Evolutionary conservation across 345 rosid genomes (phyloP).

Genomic region (Acer saccharum): DNA sequence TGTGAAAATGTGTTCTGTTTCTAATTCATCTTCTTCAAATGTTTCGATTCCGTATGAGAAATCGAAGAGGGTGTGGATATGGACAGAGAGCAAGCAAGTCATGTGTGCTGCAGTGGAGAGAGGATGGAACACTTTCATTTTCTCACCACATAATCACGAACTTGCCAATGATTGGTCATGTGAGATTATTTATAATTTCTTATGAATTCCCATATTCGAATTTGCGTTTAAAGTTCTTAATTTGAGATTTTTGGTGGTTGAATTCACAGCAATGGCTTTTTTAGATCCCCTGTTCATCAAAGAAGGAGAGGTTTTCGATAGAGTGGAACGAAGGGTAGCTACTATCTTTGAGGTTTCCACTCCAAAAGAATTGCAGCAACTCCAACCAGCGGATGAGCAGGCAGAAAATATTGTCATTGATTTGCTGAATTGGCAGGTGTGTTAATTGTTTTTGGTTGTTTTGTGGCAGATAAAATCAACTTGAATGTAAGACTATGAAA

Average conservation of each 20-base stretch:
- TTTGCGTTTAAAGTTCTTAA: slow-evolving; percentile 5
- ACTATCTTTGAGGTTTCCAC: slow-evolving; percentile 55
- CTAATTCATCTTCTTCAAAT: slow-evolving; percentile 15
- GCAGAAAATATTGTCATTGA: slow-evolving; percentile 57
- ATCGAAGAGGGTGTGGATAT: slow-evolving; percentile 76
- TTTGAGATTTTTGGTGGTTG: slow-evolving; percentile 25
- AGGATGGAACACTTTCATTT: slow-evolving; percentile 89
- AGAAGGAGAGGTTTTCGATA: slow-evolving; percentile 51
- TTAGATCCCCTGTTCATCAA: slow-evolving; percentile 58
- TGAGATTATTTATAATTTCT: slow-evolving; percentile 28
- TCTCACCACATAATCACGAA: slow-evolving; percentile 39
- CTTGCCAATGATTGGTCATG: slow-evolving; percentile 84
- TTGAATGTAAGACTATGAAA: neutral
- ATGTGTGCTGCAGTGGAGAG: slow-evolving; percentile 87
- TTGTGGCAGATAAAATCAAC: neutral
- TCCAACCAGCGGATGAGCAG: slow-evolving; percentile 49
- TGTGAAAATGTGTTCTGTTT: slow-evolving; percentile 34
- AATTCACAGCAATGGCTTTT: slow-evolving; percentile 62
- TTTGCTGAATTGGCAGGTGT: slow-evolving; percentile 83
- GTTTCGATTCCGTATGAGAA: slow-evolving; percentile 31
- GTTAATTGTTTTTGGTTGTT: neutral
- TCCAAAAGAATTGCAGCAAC: slow-evolving; percentile 57
- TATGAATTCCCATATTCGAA: neutral
- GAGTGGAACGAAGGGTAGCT: slow-evolving; percentile 48
- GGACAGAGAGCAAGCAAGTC: slow-evolving; percentile 73